These are phyloP conservation scores for Saccharomycopsis microspora DNA, from an alignment of 805 yeast genomes.

Conservation along the genomic window DNA sequence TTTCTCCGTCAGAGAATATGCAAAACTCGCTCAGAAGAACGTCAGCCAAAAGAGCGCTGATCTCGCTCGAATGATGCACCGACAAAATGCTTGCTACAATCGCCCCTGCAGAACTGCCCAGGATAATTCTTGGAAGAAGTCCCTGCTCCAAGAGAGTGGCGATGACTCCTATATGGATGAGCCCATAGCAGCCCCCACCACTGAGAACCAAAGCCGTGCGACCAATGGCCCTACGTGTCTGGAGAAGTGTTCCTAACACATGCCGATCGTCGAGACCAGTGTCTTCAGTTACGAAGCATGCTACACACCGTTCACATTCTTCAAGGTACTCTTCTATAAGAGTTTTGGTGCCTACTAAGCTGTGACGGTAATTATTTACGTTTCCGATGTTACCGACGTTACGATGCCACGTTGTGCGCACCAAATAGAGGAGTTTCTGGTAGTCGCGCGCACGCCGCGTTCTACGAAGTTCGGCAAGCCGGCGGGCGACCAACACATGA, in stretches of 20 bases:
- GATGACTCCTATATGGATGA: constrained; percentile 86
- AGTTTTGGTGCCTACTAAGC: constrained; percentile 75
- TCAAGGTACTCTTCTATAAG: constrained; percentile 73
- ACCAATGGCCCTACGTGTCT: constrained; percentile 86
- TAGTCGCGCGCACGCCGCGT: constrained; percentile 52
- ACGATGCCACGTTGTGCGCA: constrained; percentile 78
- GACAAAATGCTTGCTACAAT: constrained; percentile 86
- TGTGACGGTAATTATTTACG: constrained; percentile 61
- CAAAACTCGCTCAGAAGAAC: constrained; percentile 34
- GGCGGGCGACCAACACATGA: constrained; percentile 41
- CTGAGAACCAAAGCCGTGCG: constrained; percentile 89
- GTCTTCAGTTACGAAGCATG: constrained; percentile 10
- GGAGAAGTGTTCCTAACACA: constrained; percentile 66
- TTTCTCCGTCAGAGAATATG: constrained; percentile 49
- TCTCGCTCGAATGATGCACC: constrained; percentile 66
- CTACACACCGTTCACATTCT: constrained; percentile 55
- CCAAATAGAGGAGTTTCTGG: constrained; percentile 51
- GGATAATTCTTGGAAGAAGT: constrained; percentile 73
- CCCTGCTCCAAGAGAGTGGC: constrained; percentile 66
- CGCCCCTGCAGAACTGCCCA: constrained; percentile 95
- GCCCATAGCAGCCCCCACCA: constrained; percentile 93
- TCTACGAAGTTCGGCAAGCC: constrained; percentile 42
- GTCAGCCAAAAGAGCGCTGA: constrained; percentile 37
- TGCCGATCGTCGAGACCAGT: constrained; percentile 51
- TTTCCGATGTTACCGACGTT: constrained; percentile 85